These are phyloP conservation scores for Oryza nivara DNA, from an alignment of 176 grass and related monocot genomes.

Conservation along the genomic window DNA sequence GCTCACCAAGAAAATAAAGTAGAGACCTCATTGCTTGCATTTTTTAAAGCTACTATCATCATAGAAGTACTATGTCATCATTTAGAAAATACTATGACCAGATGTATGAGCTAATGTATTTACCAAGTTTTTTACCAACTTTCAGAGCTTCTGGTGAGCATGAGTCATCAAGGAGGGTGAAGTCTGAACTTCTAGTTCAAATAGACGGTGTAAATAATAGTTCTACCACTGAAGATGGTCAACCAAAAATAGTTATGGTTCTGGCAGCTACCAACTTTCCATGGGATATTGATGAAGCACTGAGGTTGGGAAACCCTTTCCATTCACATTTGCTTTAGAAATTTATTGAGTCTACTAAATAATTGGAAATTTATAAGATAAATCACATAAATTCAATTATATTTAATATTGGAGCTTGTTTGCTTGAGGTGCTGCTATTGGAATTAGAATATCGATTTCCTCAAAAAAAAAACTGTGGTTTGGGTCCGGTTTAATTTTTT, in stretches of 20 bases:
- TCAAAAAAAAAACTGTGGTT: not conserved
- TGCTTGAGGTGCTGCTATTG: conserved; percentile 15
- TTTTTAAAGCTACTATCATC: conserved; percentile 11
- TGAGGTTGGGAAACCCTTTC: conserved; percentile 59
- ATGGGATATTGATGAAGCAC: conserved; percentile 98
- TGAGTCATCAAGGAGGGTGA: conserved; percentile 98
- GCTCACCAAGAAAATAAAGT: not conserved
- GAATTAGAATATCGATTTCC: conserved; percentile 25
- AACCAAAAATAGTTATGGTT: conserved; percentile 95
- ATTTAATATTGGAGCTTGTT: conserved; percentile 28
- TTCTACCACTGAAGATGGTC: conserved; percentile 84
- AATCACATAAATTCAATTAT: not conserved
- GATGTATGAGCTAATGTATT: conserved; percentile 32
- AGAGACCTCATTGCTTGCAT: not conserved
- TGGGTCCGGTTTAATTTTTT: not conserved
- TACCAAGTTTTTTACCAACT: conserved; percentile 17
- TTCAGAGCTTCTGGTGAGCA: conserved; percentile 93
- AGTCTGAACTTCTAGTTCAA: conserved; percentile 98
- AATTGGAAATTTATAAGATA: conserved; percentile 18
- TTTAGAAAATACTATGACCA: not conserved
- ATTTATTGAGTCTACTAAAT: conserved; percentile 22
- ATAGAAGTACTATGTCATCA: not conserved
- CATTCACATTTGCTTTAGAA: conserved; percentile 28
- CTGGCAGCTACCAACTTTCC: conserved; percentile 95
- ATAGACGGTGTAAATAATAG: conserved; percentile 96